Evolutionary conservation across 2,329 filamentous ascomycete species (phyloP).

Genomic region (Aspergillus arachidicola): DNA sequence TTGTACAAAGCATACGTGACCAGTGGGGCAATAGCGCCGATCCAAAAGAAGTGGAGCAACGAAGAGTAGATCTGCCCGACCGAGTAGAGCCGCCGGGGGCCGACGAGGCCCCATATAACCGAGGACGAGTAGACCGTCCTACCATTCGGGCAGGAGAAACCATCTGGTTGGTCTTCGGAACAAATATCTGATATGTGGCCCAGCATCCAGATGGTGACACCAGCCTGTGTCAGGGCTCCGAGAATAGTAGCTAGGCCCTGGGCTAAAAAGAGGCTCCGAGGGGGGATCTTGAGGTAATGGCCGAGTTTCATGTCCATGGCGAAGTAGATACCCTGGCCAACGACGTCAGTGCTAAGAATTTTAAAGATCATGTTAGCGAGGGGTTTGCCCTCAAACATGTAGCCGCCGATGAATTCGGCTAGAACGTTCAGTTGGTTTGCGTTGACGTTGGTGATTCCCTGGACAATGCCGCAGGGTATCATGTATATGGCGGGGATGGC

Average conservation of each 20-base stretch:
- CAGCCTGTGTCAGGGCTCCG: slow-evolving; percentile 48
- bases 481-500: slow-evolving; percentile 47
- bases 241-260: slow-evolving; percentile 53
- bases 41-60: slow-evolving; percentile 56
- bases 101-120: slow-evolving; percentile 57
- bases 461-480: slow-evolving; percentile 48
- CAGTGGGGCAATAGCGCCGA: slow-evolving; percentile 39
- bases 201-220: slow-evolving; percentile 42
- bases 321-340: slow-evolving; percentile 48
- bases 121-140: slow-evolving; percentile 53
- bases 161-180: slow-evolving; percentile 42
- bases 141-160: slow-evolving; percentile 54
- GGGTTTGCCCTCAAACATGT: slow-evolving; percentile 48
- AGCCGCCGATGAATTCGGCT: slow-evolving; percentile 49
- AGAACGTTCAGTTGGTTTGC: slow-evolving; percentile 50
- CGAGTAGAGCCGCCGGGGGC: slow-evolving; percentile 53
- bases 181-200: slow-evolving; percentile 48
- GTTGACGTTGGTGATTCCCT: slow-evolving; percentile 48
- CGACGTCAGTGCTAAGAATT: slow-evolving; percentile 58
- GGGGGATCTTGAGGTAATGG: slow-evolving; percentile 52
- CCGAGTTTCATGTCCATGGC: slow-evolving; percentile 55
- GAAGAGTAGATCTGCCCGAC: slow-evolving; percentile 51
- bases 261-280: slow-evolving; percentile 50
- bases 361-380: slow-evolving; percentile 51
- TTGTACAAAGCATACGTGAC: slow-evolving; percentile 28